Base-by-base conservation (phyloP, 1,284 basidiomycete genomes). In the Amylostereum areolatum region DNA sequence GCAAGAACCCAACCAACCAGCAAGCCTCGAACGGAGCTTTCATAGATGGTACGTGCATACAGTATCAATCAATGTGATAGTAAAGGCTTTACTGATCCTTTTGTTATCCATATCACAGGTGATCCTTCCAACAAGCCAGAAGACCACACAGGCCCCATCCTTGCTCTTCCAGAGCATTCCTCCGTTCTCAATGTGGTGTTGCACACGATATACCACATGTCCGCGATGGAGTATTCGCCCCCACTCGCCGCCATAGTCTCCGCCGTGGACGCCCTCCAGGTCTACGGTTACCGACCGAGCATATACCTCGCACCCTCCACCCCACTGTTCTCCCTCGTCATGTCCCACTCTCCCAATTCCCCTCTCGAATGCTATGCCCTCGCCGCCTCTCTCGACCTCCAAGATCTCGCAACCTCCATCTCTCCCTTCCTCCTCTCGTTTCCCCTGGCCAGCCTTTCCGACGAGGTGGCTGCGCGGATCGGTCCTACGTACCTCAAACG, bases 401-500 rank as follows among this genome's bases (percentile, higher is more conserved):
- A 65, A 27, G 59, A 59, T 10, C 60, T 73, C 45, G 71, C 71
- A 5, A 60, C 66, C 9, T 53, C 62, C 3, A 55, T 62, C 33
- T 71, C 69, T 35, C 52, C 62, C 6, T 63, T 66, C 48, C 66
- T 70, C n/a, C 62, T 73, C 29, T 57, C 65, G 28, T 60, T 60
- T 48, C 48, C 62, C 34, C 58, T 72, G 30, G 52, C 62, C 3
- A 43, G 49, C 31, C 50, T 72, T 42, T 62, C 65, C 3, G 69
- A 72, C 54, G 64, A 59, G 31, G 50, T 65, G 29, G 68, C 62
- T 8, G 41, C 49, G 18, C 57, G 54, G 43, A 71, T 74, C 55
- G 71, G 70, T 3, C 62, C 68, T 4, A 44, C 65, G 2, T 72
- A 73, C 54, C 61, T 73, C 47, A 68, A 66, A 53, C 66, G 68